These are phyloP conservation scores for Mortierella sp. DNA, from an alignment of 371 early-diverging fungal genomes.

Conservation along the genomic window DNA sequence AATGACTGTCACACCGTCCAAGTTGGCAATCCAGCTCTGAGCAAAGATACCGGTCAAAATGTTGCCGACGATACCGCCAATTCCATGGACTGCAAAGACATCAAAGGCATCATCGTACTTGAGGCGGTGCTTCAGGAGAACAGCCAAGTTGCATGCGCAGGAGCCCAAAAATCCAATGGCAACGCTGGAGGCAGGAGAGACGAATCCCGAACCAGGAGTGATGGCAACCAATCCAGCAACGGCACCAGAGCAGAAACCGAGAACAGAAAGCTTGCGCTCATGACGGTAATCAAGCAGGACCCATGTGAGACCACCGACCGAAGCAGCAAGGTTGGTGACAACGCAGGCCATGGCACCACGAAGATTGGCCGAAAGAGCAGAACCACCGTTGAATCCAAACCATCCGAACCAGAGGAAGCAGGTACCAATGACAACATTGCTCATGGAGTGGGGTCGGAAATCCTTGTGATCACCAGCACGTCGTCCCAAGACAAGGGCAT, in stretches of 20 bases:
- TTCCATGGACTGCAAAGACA: slow-evolving; percentile 89
- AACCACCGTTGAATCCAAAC: slow-evolving; percentile 92
- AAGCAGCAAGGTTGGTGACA: slow-evolving; percentile 88
- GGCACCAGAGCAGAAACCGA: slow-evolving; percentile 93
- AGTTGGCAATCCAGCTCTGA: slow-evolving; percentile 72
- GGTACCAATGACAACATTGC: slow-evolving; percentile 89
- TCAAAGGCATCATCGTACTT: slow-evolving; percentile 92
- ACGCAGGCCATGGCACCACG: slow-evolving; percentile 89
- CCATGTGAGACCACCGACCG: slow-evolving; percentile 89
- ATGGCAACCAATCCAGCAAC: slow-evolving; percentile 94
- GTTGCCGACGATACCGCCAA: slow-evolving; percentile 90
- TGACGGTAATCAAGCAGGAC: slow-evolving; percentile 80
- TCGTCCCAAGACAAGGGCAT: slow-evolving; percentile 83
- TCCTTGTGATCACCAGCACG: slow-evolving; percentile 74
- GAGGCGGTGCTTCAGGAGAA: slow-evolving; percentile 79
- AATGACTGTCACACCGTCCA: slow-evolving; percentile 76
- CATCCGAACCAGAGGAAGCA: slow-evolving; percentile 92
- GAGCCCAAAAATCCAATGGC: slow-evolving; percentile 82
- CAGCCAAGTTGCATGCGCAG: slow-evolving; percentile 81
- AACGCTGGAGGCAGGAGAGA: slow-evolving; percentile 84
- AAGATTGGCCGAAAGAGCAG: slow-evolving; percentile 81
- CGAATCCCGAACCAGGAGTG: slow-evolving; percentile 92
- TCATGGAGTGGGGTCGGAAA: slow-evolving; percentile 90
- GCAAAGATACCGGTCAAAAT: slow-evolving; percentile 93
- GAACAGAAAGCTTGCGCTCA: slow-evolving; percentile 81